Percentiles rank a stretch among this genome's conserved stretches.
Conservation (phyloP, 2,329 filamentous ascomycete species). For the Colletotrichum noveboracense region DNA sequence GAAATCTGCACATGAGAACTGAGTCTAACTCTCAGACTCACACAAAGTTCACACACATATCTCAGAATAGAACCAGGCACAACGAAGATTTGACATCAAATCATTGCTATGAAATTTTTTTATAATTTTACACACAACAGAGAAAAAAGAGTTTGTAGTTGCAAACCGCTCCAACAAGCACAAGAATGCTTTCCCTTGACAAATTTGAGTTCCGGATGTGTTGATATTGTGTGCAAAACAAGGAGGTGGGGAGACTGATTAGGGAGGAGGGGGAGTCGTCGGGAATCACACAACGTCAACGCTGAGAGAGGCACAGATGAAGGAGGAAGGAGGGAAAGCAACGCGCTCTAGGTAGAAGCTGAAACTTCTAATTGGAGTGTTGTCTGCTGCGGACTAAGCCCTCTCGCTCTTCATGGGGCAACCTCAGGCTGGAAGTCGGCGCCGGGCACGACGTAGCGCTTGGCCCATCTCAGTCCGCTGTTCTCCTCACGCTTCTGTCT, state of each 20-base stretch:
- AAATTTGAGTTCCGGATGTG: not conserved
- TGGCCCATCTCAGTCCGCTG: conserved; percentile 7
- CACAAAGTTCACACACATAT: not conserved
- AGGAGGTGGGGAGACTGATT: not conserved
- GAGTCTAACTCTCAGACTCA: not conserved
- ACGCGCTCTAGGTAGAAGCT: not conserved
- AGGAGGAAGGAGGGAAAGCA: not conserved
- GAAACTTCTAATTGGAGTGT: not conserved
- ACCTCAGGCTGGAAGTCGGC: conserved; percentile 7
- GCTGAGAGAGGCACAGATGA: not conserved
- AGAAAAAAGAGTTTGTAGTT: not conserved
- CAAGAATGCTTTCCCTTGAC: not conserved
- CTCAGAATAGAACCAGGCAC: not conserved
- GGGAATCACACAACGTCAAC: not conserved
- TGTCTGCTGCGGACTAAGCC: not conserved
- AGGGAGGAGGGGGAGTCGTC: not conserved
- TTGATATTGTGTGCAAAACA: not conserved
- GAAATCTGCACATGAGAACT: not conserved
- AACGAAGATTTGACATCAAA: not conserved
- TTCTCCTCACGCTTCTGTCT: not conserved
- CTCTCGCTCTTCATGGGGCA: not conserved
- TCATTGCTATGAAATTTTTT: not conserved
- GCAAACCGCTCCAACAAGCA: not conserved
- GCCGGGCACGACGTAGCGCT: conserved; percentile 8
- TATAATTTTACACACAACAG: conserved; percentile 6